phyloP scores from a whole-genome alignment of 306 rosid genomes.

The Quercus gilva region DNA sequence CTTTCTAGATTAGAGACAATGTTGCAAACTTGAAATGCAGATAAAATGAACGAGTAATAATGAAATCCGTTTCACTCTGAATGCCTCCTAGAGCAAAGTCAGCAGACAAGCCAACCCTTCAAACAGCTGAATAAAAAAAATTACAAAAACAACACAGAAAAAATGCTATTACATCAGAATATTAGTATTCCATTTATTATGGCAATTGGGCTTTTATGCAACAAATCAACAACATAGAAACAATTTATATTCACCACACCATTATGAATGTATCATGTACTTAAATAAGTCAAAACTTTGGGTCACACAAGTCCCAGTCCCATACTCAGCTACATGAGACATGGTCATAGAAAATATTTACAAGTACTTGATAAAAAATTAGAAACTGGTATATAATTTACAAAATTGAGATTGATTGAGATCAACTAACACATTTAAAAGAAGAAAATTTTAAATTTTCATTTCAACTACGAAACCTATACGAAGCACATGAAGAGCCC shows the following conservation, averaged over 20 bases:
- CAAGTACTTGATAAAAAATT: not conserved
- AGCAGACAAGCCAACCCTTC: slow-evolving; percentile 30
- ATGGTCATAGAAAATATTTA: not conserved
- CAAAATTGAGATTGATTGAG: not conserved
- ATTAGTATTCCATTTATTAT: not conserved
- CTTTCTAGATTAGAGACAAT: not conserved
- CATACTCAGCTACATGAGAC: not conserved
- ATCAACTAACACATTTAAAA: not conserved
- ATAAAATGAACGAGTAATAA: not conserved
- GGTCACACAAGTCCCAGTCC: not conserved
- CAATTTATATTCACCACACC: not conserved
- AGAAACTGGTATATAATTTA: not conserved
- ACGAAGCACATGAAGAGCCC: not conserved
- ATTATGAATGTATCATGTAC: not conserved
- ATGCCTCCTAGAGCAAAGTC: slow-evolving; percentile 16
- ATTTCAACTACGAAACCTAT: not conserved
- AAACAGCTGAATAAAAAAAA: slow-evolving; percentile 1
- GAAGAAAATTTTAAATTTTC: not conserved
- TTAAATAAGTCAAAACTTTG: not conserved
- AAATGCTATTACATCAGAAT: not conserved
- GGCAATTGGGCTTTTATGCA: not conserved
- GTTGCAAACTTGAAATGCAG: slow-evolving; percentile 1
- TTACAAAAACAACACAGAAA: not conserved
- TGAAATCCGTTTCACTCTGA: slow-evolving; percentile 19
- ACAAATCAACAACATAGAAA: not conserved